Evolutionary conservation across 2,329 filamentous ascomycete species (phyloP), one percentile per base, ranked within the genome.

Genomic region (Fusarium denticulatum): DNA sequence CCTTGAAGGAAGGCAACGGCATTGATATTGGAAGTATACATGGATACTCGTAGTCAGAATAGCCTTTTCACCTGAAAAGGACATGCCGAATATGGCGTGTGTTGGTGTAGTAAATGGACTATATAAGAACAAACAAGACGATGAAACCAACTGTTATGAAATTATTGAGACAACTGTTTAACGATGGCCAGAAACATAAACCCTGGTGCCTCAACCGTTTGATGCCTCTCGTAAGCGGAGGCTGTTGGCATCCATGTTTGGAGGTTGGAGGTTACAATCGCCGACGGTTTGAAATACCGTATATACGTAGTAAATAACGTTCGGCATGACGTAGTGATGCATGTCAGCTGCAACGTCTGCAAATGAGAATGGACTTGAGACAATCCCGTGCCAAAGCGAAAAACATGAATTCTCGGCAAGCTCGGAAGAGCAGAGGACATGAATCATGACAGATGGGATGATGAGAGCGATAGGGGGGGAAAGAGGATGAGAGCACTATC

Each of bases 291-390:
- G 18, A 43, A 68, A 42, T 12, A 22, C 20, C 34, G 30, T 30
- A 30, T 10, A 30, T 13, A 7, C 34, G 34, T 36, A 36, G 34
- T 20, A 28, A 37, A 52, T 60, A 62, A 37, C 34, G 46, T 69
- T 69, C 50, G 65, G 65, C 65, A 69, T 69, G 67, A 69, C 67
- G 67, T 69, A 64, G 40, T 64, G 45, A 47, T 47, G 67, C 50
- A 69, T 69, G 40, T 69, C 57, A 62, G 57, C 36, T 69, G 57
- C 37, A 49, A 36, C 42, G 34, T 24, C 39, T 34, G 20, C 50
- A 45, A 57, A 45, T 57, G 55, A 58, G 20, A 53, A 53, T 26
- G 24, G 11, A 16, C 20, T 30, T 24, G 30, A 24, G 65, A 30
- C 53, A 56, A 66, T 36, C 53, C 46, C 42, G 26, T 16, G 64